A percentile compares a stretch with the other conserved stretches of the same genome.
These are phyloP conservation scores for Pelargonium cotyledonis DNA, from an alignment of 441 rosid genomes.

Conservation along the genomic window DNA sequence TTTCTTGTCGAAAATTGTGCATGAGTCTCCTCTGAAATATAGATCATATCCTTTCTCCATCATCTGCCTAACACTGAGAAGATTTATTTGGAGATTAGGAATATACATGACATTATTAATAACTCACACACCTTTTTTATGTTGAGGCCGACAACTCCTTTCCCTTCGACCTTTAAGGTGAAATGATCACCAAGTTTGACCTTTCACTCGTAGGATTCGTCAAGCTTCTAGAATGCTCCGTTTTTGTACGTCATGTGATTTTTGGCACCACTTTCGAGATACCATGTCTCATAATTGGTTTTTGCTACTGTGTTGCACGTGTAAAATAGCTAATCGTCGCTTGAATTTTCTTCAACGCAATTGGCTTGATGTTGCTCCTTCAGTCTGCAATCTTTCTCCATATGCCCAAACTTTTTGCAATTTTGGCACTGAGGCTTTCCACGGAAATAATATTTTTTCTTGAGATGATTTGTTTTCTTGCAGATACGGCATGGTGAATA, in stretches of 20 bases:
- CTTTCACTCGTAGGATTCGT: not conserved
- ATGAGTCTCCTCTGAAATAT: not conserved
- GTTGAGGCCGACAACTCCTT: not conserved
- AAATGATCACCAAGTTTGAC: not conserved
- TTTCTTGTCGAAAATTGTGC: not conserved
- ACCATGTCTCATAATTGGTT: not conserved
- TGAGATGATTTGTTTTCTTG: no score
- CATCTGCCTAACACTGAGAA: slow-evolving; percentile 14
- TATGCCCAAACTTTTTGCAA: not conserved
- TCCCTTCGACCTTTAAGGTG: not conserved
- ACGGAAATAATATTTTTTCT: no score
- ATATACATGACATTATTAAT: not conserved
- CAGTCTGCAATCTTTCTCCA: not conserved
- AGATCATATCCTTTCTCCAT: slow-evolving; percentile 1
- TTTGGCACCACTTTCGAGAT: not conserved
- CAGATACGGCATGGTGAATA: no score
- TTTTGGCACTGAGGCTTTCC: not conserved
- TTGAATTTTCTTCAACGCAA: not conserved
- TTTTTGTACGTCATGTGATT: not conserved
- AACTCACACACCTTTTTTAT: no score
- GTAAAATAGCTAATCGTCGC: no score
- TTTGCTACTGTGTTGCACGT: no score
- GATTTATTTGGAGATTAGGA: slow-evolving; percentile 4
- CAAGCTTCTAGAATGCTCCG: not conserved
- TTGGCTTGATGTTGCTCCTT: not conserved